Conservation (phyloP, 1,284 basidiomycete species). For the Sparassis latifolia region DNA sequence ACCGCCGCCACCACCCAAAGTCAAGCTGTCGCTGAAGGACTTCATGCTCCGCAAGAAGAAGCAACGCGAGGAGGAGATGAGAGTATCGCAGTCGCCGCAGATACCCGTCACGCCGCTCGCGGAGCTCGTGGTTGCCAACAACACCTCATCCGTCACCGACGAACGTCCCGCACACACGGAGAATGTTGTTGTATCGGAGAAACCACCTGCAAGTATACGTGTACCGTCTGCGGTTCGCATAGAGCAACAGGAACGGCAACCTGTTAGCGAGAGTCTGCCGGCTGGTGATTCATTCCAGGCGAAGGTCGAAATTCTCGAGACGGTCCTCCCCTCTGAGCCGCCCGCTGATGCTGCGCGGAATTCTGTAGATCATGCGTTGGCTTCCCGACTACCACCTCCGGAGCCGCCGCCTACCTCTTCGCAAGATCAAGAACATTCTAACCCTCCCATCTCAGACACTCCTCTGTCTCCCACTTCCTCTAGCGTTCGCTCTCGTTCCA, state of each 20-base stretch:
- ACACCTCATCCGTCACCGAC: not conserved
- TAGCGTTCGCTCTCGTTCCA: too few species aligned
- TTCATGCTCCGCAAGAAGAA: slow-evolving; percentile 31
- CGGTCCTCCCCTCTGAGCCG: too few species aligned
- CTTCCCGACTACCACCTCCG: too few species aligned
- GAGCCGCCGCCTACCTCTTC: too few species aligned
- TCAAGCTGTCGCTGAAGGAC: slow-evolving; percentile 32
- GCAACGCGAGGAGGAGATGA: slow-evolving; percentile 25
- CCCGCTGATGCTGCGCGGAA: too few species aligned
- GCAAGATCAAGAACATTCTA: too few species aligned
- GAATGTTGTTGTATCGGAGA: not conserved
- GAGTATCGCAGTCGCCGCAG: slow-evolving; percentile 2
- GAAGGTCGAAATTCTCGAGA: slow-evolving; percentile 26
- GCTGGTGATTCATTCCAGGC: too few species aligned
- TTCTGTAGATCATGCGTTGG: too few species aligned
- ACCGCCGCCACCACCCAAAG: slow-evolving; percentile 21
- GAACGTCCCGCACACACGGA: not conserved
- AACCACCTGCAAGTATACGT: not conserved
- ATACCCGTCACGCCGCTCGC: not conserved
- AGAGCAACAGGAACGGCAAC: not conserved
- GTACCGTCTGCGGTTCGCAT: too few species aligned
- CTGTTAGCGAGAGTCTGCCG: too few species aligned
- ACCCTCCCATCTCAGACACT: too few species aligned
- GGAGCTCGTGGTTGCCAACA: not conserved
- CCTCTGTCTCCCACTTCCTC: too few species aligned